These are phyloP conservation scores for Alternaria atra DNA, from an alignment of 2,329 filamentous ascomycete species.

Conservation along the genomic window DNA sequence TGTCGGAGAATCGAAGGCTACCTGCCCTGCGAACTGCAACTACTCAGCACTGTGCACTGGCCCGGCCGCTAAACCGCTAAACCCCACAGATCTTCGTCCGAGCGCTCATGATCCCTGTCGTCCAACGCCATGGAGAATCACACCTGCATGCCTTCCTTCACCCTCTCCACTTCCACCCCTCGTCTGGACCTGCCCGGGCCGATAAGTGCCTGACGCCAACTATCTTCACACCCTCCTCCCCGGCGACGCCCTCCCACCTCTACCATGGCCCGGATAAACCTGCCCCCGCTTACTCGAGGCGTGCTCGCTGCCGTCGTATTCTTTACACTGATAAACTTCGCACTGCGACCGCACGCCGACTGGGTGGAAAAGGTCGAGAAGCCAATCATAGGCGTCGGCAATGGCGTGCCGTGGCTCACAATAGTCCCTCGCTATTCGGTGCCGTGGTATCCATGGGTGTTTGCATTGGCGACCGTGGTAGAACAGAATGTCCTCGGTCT, in stretches of 20 bases:
- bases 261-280: slow-evolving; percentile 83
- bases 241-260: slow-evolving; percentile 1
- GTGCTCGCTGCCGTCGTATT: slow-evolving; percentile 77
- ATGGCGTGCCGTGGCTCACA: slow-evolving; percentile 84
- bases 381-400: slow-evolving; percentile 58
- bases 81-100: slow-evolving; percentile 16
- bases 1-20: slow-evolving; percentile 6
- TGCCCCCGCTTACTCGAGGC: slow-evolving; percentile 88
- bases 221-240: background rate
- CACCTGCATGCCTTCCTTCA: background rate
- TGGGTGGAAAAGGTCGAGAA: slow-evolving; percentile 57
- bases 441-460: slow-evolving; percentile 87
- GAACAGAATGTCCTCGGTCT: slow-evolving; percentile 94
- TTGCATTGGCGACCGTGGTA: slow-evolving; percentile 84
- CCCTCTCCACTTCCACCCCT: background rate
- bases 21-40: slow-evolving; percentile 1
- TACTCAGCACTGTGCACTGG: background rate
- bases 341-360: slow-evolving; percentile 66
- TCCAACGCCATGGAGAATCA: background rate
- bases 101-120: slow-evolving; percentile 12
- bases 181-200: slow-evolving; percentile 5
- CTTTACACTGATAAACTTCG: slow-evolving; percentile 83
- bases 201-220: background rate
- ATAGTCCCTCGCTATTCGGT: slow-evolving; percentile 85
- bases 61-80: background rate